A percentile compares a stretch with the other conserved stretches of the same genome.
Evolutionary conservation across 2,329 filamentous ascomycete species (phyloP).

Genomic region (Colletotrichum sp.): DNA sequence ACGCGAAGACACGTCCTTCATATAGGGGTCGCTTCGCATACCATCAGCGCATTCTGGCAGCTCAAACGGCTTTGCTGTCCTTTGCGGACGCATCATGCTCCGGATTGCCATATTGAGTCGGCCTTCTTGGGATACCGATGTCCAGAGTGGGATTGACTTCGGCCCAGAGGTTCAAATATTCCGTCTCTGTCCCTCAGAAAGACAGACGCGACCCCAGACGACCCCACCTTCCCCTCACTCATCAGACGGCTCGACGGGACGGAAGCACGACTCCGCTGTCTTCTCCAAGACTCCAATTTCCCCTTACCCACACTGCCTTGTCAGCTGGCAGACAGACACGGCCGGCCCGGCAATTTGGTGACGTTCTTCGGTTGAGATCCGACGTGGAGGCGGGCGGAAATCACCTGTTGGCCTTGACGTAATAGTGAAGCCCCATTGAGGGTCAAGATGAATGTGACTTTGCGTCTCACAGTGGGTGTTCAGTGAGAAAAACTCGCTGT

Average conservation of each 20-base stretch:
- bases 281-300: background rate
- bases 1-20: background rate
- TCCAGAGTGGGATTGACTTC: background rate
- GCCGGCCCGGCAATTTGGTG: background rate
- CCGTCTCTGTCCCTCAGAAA: background rate
- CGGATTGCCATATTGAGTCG: slow-evolving; percentile 29
- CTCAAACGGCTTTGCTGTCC: slow-evolving; percentile 31
- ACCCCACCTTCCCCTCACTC: slow-evolving; percentile 1
- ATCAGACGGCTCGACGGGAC: slow-evolving; percentile 5
- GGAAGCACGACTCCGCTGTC: background rate
- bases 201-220: background rate
- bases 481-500: background rate
- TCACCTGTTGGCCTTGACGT: background rate
- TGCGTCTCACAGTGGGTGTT: rapidly evolving
- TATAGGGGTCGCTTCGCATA: background rate
- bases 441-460: background rate
- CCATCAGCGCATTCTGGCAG: slow-evolving; percentile 3
- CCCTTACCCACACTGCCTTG: background rate
- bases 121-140: background rate
- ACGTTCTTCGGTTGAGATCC: background rate
- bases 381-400: rapidly evolving
- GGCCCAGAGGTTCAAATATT: background rate
- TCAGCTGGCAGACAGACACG: background rate
- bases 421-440: background rate
- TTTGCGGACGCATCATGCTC: slow-evolving; percentile 32